Evolutionary conservation across 75 land plant genomes (phyloP).

Genomic region (Picea glauca): DNA sequence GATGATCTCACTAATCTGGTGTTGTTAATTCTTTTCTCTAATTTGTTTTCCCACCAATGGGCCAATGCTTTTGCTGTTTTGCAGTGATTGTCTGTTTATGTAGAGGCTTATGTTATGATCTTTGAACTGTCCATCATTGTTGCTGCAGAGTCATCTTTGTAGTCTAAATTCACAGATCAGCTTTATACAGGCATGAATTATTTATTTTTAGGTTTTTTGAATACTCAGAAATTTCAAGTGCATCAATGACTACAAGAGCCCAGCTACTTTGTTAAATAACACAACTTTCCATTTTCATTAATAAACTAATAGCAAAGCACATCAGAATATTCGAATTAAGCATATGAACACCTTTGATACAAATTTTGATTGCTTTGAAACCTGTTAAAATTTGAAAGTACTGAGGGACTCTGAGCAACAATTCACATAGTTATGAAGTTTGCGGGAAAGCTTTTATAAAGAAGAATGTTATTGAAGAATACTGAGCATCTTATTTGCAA

Average conservation of each 20-base stretch:
- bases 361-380: too few species aligned
- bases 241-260: not conserved
- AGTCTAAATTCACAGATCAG: not conserved
- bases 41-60: not conserved
- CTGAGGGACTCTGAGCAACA: too few species aligned
- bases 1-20: too few species aligned
- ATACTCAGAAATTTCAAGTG: not conserved
- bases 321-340: not conserved
- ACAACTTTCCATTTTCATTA: not conserved
- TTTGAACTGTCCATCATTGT: not conserved
- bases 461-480: not conserved
- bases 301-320: not conserved
- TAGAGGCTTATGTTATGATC: not conserved
- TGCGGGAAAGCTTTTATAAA: not conserved
- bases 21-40: not conserved
- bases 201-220: not conserved
- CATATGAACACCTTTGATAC: not conserved
- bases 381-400: too few species aligned
- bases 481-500: not conserved
- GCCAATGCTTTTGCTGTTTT: not conserved
- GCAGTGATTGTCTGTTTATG: not conserved
- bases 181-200: not conserved
- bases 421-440: too few species aligned
- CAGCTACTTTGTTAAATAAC: not conserved
- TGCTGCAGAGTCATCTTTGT: not conserved